phyloP scores from a whole-genome alignment of 306 rosid species.

The Urtica urens region DNA sequence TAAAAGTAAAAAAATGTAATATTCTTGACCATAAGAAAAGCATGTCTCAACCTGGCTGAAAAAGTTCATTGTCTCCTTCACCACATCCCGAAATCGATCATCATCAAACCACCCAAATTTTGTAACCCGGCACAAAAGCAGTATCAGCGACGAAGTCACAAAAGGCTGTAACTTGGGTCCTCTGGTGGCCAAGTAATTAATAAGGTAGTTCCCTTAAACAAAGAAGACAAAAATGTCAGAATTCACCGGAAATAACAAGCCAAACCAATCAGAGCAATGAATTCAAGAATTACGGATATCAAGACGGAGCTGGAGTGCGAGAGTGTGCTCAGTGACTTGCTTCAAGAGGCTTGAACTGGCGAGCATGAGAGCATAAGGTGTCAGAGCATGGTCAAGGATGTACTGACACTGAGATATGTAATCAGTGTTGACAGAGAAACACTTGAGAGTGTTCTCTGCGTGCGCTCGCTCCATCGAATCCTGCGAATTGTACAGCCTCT shows the following conservation, averaged over 20 bases:
- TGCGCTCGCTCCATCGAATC: slow-evolving; percentile 54
- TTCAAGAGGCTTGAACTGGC: slow-evolving; percentile 55
- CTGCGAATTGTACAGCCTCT: slow-evolving; percentile 50
- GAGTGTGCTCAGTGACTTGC: slow-evolving; percentile 56
- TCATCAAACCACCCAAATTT: slow-evolving; percentile 60
- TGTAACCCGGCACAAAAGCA: slow-evolving; percentile 47
- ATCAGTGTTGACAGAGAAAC: slow-evolving; percentile 51
- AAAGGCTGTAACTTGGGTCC: slow-evolving; percentile 51
- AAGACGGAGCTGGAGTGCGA: slow-evolving; percentile 49
- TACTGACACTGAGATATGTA: slow-evolving; percentile 53
- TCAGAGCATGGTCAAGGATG: slow-evolving; percentile 50
- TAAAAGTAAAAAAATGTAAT: neutral
- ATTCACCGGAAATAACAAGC: neutral
- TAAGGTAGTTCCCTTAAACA: slow-evolving; percentile 43
- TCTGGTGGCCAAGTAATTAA: slow-evolving; percentile 46
- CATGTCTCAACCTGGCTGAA: slow-evolving; percentile 34
- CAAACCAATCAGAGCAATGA: neutral
- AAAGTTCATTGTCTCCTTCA: slow-evolving; percentile 46
- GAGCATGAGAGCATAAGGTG: slow-evolving; percentile 51
- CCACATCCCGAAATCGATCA: slow-evolving; percentile 44
- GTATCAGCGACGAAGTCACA: slow-evolving; percentile 43
- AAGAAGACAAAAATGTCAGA: neutral
- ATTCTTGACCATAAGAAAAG: neutral
- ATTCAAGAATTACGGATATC: slow-evolving; percentile 30
- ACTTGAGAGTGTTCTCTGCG: slow-evolving; percentile 48